Base-by-base conservation (phyloP, 2,329 filamentous ascomycete species). In the Phaeosphaeriaceae sp. region DNA sequence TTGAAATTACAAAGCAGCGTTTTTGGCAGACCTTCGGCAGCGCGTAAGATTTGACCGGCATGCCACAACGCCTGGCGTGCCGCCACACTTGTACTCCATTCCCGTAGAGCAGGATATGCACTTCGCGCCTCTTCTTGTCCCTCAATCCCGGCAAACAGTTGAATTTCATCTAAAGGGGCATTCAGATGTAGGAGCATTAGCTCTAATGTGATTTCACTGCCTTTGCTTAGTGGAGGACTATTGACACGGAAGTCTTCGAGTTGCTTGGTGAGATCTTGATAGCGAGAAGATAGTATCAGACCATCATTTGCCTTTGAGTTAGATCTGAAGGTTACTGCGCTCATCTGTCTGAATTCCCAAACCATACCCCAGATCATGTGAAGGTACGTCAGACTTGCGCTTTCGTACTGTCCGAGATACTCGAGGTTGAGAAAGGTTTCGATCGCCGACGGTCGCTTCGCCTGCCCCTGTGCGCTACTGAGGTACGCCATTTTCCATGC, bases 121-220 rank as follows among this genome's bases (percentile, higher is more conserved):
- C 80, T 73, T 3, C 82, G 78, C 3, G 86, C 86, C 63, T 88
- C 83, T 28, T 87, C 85, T 52, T 86, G 82, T 18, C 84, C 86
- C 55, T 87, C 85, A 35, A 87, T 85, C 4, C 87, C 87, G 0
- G 84, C 83, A 56, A 89, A 88, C 3, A 86, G 77, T 60, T 88
- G 85, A 13, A 89, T 74, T 48, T 88, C 85, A 55, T 87, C 82
- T 2, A 88, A 73, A 0, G 83, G 84, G 35, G 86, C 79, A 64
- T 88, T 82, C 4, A 88, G 75, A 60, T 87, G 82, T 77, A 88
- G 81, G 48, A 85, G 74, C 9, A 87, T 74, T 1, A 87, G 74
- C 58, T 79, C 75, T 1, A 81, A 74, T 15, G 75, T 59, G 18
- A 65, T 60, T 28, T 66, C 62, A 30, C 50, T 41, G 16, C 51